Percentiles rank a stretch among this genome's conserved stretches.
These are phyloP conservation scores for Dittrichia graveolens DNA, from an alignment of 129 eudicot species.

Conservation along the genomic window DNA sequence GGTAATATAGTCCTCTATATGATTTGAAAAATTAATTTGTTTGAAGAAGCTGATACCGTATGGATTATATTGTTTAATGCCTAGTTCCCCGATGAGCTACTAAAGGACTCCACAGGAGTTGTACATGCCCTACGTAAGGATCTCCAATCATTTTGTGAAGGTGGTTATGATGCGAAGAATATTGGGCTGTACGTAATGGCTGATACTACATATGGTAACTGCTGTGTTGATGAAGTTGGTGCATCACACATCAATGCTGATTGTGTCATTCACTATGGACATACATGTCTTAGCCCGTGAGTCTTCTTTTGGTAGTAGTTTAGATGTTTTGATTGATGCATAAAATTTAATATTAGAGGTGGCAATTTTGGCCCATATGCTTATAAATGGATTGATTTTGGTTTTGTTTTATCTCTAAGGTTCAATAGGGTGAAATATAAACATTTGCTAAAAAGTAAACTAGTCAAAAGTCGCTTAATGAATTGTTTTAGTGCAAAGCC, in stretches of 20 bases:
- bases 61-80: not conserved
- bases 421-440: not conserved
- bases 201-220: slow-evolving; percentile 93
- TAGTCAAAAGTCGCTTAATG: not conserved
- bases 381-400: not conserved
- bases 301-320: slow-evolving; percentile 16
- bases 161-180: slow-evolving; percentile 29
- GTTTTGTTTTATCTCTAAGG: not conserved
- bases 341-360: not conserved
- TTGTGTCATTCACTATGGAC: slow-evolving; percentile 95
- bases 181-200: slow-evolving; percentile 92
- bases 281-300: slow-evolving; percentile 96
- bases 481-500: not conserved
- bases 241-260: slow-evolving; percentile 90
- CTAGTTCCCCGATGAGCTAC: slow-evolving; percentile 90
- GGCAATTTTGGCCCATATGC: not conserved
- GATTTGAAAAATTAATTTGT: not conserved
- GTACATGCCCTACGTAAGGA: slow-evolving; percentile 59
- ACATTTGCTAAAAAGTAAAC: not conserved
- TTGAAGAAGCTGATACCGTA: slow-evolving; percentile 3
- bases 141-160: slow-evolving; percentile 36
- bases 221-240: slow-evolving; percentile 96
- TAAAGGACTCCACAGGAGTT: slow-evolving; percentile 74
- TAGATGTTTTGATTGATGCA: not conserved
- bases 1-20: not conserved